Conservation (phyloP, 495 filamentous ascomycete species). For the Penicillium egyptiacum region DNA sequence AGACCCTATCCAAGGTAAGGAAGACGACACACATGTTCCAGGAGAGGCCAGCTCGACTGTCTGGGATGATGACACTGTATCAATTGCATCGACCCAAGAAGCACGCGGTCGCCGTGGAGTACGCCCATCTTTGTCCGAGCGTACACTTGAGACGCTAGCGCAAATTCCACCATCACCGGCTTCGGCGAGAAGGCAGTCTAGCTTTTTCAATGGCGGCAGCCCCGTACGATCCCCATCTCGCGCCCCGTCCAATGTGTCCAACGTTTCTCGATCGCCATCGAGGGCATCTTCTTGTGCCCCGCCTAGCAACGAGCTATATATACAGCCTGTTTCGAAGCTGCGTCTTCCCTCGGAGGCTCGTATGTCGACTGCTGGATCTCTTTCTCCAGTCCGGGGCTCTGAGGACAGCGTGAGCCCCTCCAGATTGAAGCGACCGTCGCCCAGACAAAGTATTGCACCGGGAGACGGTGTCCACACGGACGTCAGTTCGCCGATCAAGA, state of each 20-base stretch:
- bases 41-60: conserved; percentile 21
- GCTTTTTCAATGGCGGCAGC: conserved; percentile 60
- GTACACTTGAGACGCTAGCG: conserved; percentile 67
- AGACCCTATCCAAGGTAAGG: conserved; percentile 19
- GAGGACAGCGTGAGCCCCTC: conserved; percentile 30
- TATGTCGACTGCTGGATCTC: conserved; percentile 20
- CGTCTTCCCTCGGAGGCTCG: conserved; percentile 37
- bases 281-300: conserved; percentile 38
- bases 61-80: conserved; percentile 20
- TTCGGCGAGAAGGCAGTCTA: conserved; percentile 54
- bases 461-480: conserved; percentile 10
- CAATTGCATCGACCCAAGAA: conserved; percentile 19
- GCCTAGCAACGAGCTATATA: conserved; percentile 28
- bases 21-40: conserved; percentile 19
- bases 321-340: conserved; percentile 31
- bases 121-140: conserved; percentile 62
- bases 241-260: conserved; percentile 54
- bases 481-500: conserved; percentile 16
- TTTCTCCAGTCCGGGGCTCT: conserved; percentile 16
- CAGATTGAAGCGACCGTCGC: conserved; percentile 25
- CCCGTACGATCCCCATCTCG: conserved; percentile 56
- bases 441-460: conserved; percentile 24
- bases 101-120: conserved; percentile 33
- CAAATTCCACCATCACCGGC: conserved; percentile 64
- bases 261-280: conserved; percentile 51